A percentile compares a stretch with the other conserved stretches of the same genome.
Conservation (phyloP, 2,329 filamentous ascomycete genomes). For the Microdochium paspali region DNA sequence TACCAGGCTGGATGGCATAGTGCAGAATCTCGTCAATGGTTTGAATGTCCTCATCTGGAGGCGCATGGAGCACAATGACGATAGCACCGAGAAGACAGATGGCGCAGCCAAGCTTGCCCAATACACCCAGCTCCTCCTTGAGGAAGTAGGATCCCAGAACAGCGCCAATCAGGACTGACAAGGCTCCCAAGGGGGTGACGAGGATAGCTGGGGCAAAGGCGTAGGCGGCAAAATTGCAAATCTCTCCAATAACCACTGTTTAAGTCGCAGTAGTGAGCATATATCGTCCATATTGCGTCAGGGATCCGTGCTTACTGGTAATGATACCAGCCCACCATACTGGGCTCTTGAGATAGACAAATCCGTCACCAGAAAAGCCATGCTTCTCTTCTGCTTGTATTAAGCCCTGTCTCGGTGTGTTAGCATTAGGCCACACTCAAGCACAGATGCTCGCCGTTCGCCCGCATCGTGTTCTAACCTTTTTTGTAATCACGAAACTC, state of each 20-base stretch:
- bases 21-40: slow-evolving; percentile 87
- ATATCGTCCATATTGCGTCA: slow-evolving; percentile 1
- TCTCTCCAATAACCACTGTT: slow-evolving; percentile 80
- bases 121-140: slow-evolving; percentile 75
- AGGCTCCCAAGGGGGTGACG: slow-evolving; percentile 85
- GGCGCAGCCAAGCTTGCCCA: slow-evolving; percentile 91
- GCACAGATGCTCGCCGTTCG: slow-evolving; percentile 1
- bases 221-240: slow-evolving; percentile 97
- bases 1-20: slow-evolving; percentile 87
- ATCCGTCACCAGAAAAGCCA: slow-evolving; percentile 95
- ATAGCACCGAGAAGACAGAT: slow-evolving; percentile 94
- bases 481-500: slow-evolving; percentile 99
- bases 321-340: slow-evolving; percentile 94
- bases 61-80: slow-evolving; percentile 95
- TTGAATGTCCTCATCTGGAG: slow-evolving; percentile 82
- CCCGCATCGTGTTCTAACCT: slow-evolving; percentile 45
- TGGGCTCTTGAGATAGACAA: slow-evolving; percentile 87
- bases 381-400: slow-evolving; percentile 85
- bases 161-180: slow-evolving; percentile 90
- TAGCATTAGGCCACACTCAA: slow-evolving; percentile 1
- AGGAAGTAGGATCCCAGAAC: slow-evolving; percentile 93
- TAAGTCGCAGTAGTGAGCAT: slow-evolving; percentile 7
- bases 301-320: slow-evolving; percentile 53
- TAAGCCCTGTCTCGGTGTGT: slow-evolving; percentile 53
- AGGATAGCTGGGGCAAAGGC: slow-evolving; percentile 98